Evolutionary conservation across 2,329 filamentous ascomycete genomes (phyloP), one percentile per base, ranked within the genome.

Genomic region (Apiospora koreana): DNA sequence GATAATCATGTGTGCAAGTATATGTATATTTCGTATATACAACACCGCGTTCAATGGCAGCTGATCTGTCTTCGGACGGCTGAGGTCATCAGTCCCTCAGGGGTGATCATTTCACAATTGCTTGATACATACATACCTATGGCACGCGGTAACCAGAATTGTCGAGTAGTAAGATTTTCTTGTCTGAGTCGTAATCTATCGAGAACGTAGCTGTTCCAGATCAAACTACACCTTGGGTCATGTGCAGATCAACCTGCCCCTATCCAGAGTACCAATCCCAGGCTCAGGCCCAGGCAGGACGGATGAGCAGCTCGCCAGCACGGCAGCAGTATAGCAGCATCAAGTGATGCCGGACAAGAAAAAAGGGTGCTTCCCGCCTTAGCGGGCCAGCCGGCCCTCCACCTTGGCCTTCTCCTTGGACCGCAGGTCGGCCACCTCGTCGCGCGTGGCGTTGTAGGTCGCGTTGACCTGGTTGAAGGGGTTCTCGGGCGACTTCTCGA

Each of bases 401-500:
- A 93, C 91, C 87, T 92, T 94, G 75, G 81, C 79, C 83, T 86
- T 91, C 84, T 97, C 93, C 69, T 86, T 81, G 54, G 89, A 84
- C 78, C 85, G 88, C 71, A 95, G 83, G 66, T 88, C 86, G 66
- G 86, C 86, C 62, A 97, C 77, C 77, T 99, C 95, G 4, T 94
- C 93, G 81, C 89, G 92, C 28, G 87, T 88, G 69, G 93, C 89
- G 81, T 99, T 93, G 82, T 94, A 97, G 3, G 86, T 81, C 2
- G 90, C 93, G 68, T 85, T 89, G 21, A 92, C 91, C 83, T 97
- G 94, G 83, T 97, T 97, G 84, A 97, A 96, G 18, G 96, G 96
- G 81, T 99, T 99, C 76, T 98, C 95, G 1, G 93, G 92, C 77
- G 93, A 93, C 86, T 94, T 97, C 82, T 97, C 93, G 81, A 98